phyloP scores from a whole-genome alignment of 768 basidiomycete species.

The Leccinum variicolor region DNA sequence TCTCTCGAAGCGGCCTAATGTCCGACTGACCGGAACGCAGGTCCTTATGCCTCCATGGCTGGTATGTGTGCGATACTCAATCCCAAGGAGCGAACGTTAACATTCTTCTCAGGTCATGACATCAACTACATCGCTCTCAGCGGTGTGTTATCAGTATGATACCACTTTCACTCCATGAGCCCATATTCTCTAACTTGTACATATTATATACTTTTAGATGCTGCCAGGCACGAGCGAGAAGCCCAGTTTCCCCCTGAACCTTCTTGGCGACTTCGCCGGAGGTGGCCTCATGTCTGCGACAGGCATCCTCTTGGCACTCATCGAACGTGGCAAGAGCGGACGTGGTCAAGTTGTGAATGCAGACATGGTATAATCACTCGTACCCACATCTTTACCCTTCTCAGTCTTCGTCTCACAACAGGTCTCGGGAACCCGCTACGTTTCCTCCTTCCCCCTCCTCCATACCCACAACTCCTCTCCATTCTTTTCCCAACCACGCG shows the following conservation, averaged over 20 bases:
- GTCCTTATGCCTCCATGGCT: slow-evolving; percentile 72
- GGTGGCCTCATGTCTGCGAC: slow-evolving; percentile 70
- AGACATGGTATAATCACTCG: slow-evolving; percentile 60
- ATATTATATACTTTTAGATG: slow-evolving; percentile 40
- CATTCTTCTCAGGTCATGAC: slow-evolving; percentile 59
- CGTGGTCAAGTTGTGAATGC: slow-evolving; percentile 70
- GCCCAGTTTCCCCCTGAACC: slow-evolving; percentile 69
- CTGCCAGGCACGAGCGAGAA: slow-evolving; percentile 61
- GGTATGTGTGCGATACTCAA: slow-evolving; percentile 38
- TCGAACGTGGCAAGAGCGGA: slow-evolving; percentile 63
- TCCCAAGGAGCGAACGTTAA: background rate
- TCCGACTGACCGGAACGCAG: slow-evolving; percentile 35
- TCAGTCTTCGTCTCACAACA: slow-evolving; percentile 25
- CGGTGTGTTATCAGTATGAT: slow-evolving; percentile 62
- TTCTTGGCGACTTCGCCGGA: slow-evolving; percentile 81
- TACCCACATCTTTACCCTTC: background rate
- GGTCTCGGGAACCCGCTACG: slow-evolving; percentile 78
- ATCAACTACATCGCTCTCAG: slow-evolving; percentile 82
- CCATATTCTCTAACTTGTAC: background rate
- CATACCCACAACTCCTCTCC: slow-evolving; percentile 33
- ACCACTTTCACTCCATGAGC: background rate
- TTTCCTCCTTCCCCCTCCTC: slow-evolving; percentile 70
- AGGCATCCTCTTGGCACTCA: slow-evolving; percentile 71
- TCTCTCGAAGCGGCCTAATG: background rate
- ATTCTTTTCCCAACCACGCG: slow-evolving; percentile 44